These are phyloP conservation scores for Sugiyamaella smithiae DNA, from an alignment of 805 yeast species.

Conservation along the genomic window DNA sequence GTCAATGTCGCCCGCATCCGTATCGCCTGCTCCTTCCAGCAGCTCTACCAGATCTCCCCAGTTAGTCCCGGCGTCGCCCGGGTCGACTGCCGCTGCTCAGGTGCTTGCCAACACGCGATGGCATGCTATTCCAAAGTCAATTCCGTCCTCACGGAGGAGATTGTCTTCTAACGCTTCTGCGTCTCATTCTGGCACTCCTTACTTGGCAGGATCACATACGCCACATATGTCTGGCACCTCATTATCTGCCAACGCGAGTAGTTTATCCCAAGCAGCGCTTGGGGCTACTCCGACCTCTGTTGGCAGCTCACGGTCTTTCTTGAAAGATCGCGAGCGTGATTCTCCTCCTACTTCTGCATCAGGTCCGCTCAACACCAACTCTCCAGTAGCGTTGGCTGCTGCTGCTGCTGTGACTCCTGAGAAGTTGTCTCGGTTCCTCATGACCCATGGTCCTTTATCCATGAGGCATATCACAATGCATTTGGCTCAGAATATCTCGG, in stretches of 20 bases:
- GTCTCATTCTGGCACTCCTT: slow-evolving; percentile 3
- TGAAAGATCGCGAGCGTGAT: slow-evolving; percentile 1
- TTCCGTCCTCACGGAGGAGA: slow-evolving; percentile 1
- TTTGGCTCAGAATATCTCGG: slow-evolving; percentile 67
- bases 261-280: background rate
- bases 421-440: slow-evolving; percentile 64
- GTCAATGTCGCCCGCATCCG: background rate
- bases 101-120: slow-evolving; percentile 1
- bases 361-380: slow-evolving; percentile 53
- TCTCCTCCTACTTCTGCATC: slow-evolving; percentile 5
- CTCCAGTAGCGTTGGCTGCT: slow-evolving; percentile 85
- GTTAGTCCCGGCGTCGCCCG: slow-evolving; percentile 8
- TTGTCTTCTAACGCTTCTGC: background rate
- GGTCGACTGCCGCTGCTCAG: slow-evolving; percentile 10
- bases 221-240: background rate
- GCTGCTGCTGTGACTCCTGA: slow-evolving; percentile 82
- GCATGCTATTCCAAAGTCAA: slow-evolving; percentile 4
- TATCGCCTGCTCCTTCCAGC: background rate
- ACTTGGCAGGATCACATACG: background rate
- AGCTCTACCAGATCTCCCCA: slow-evolving; percentile 3
- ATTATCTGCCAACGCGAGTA: background rate
- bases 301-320: background rate
- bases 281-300: background rate
- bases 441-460: slow-evolving; percentile 81
- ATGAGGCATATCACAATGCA: slow-evolving; percentile 86